Base-by-base conservation (phyloP, 306 rosid genomes). In the Cucumis cinereus region DNA sequence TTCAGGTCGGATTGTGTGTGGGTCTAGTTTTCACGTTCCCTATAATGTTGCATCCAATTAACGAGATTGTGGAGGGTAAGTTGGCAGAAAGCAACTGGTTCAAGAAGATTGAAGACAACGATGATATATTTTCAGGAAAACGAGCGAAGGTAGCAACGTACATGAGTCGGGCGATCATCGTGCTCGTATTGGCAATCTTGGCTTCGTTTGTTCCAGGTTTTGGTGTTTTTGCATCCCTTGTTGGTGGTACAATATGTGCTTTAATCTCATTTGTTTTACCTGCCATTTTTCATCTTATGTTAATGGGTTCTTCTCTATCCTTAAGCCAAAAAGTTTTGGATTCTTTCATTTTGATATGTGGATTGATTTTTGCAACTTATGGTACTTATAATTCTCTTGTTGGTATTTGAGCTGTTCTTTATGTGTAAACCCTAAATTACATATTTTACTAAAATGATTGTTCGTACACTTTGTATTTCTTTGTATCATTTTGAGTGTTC, bases 1-100 rank as follows among this genome's bases (percentile, higher is more conserved):
- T 10, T 79, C 94, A 91, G 98, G 75, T 88, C 60, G 98, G 98
- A 50, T 82, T 91, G 78, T 93, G 94, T 78, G 72, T 91, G 80
- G 97, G 97, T 78, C 86, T 93, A 10, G 43, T 85, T 38, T 93
- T 93, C 82, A 91, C 98, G 45, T 91, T 93, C 83, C 98, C 98
- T 24, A 81, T 88, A 80, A 91, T 93, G 97, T 57, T 93, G 17
- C 96, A 88, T 71, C 97, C 98, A 17, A 76, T 93, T 30, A 87
- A 91, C 60, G 97, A 93, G 87, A 91, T 93, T 79, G 80, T 91
- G 58, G 97, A 93, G 81, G 89, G 82, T 58, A 82, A 76, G 77
- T 82, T 91, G 41, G 75, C 35, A 22, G 58, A 70, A 40, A 57
- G 35, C 59, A 73, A 26, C 30, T 81, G 85, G 83, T 61, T 79